phyloP scores from a whole-genome alignment of 2,329 filamentous ascomycete species.

The Diaporthe citri region DNA sequence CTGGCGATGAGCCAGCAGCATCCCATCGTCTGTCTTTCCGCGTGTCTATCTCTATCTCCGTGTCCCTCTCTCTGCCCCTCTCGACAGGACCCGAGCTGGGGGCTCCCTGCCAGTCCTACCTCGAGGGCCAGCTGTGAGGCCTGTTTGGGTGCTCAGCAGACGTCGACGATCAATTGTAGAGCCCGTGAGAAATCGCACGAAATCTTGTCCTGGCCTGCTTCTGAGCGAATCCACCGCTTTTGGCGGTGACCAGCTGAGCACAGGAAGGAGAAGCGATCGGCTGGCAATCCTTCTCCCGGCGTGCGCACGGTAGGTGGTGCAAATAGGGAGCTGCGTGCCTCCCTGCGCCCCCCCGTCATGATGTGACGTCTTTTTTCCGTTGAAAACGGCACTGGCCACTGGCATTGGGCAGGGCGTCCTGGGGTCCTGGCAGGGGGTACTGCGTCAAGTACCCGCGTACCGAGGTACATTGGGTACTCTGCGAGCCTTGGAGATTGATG shows the following conservation, averaged over 20 bases:
- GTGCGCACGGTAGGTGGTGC: constrained; percentile 30
- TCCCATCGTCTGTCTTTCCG: background rate
- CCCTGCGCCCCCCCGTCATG: constrained; percentile 29
- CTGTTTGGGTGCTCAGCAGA: constrained; percentile 19
- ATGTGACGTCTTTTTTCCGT: constrained; percentile 35
- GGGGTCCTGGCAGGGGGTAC: background rate
- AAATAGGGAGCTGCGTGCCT: constrained; percentile 33
- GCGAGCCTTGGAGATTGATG: background rate
- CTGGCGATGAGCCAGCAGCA: background rate
- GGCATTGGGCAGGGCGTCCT: constrained; percentile 6
- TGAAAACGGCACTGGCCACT: constrained; percentile 1
- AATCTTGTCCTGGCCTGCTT: constrained; percentile 8
- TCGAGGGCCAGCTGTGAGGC: background rate
- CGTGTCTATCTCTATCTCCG: background rate
- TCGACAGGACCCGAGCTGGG: background rate
- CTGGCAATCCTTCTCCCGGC: constrained; percentile 20
- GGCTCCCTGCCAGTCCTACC: background rate
- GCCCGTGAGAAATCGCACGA: constrained; percentile 19
- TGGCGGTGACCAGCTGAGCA: constrained; percentile 33
- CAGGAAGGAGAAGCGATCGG: constrained; percentile 24
- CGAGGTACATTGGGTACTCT: constrained; percentile 4
- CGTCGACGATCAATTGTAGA: constrained; percentile 8
- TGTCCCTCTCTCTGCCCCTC: background rate
- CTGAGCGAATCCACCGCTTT: constrained; percentile 25
- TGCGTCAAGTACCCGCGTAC: background rate